These are phyloP conservation scores for Syncephalastrum sp. DNA, from an alignment of 371 early-diverging fungal genomes.

Conservation along the genomic window DNA sequence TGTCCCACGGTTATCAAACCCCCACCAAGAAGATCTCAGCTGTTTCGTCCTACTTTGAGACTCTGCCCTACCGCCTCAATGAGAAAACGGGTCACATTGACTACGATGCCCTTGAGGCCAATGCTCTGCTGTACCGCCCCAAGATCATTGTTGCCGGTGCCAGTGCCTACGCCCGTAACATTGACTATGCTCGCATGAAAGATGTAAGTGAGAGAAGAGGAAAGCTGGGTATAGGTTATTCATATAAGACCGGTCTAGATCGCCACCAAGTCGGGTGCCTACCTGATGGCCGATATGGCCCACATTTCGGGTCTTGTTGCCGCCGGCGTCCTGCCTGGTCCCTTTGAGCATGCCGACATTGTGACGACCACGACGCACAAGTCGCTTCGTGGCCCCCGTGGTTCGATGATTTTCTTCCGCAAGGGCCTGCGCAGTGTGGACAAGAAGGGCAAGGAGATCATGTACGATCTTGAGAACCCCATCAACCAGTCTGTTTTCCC, in stretches of 20 bases:
- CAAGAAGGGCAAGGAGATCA: conserved; percentile 84
- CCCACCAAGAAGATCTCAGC: conserved; percentile 97
- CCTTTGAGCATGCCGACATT: conserved; percentile 96
- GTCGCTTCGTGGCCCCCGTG: conserved; percentile 98
- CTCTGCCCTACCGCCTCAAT: conserved; percentile 94
- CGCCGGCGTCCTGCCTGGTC: conserved; percentile 84
- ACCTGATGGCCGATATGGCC: conserved; percentile 98
- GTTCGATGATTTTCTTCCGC: conserved; percentile 98
- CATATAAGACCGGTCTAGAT: conserved; percentile 50
- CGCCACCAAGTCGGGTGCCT: conserved; percentile 83
- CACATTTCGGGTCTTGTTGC: conserved; percentile 96
- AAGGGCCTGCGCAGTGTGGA: conserved; percentile 81
- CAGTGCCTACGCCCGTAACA: conserved; percentile 94
- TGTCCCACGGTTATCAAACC: conserved; percentile 99
- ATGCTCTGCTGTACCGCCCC: conserved; percentile 91
- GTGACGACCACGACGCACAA: conserved; percentile 99
- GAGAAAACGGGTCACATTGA: conserved; percentile 93
- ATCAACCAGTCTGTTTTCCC: conserved; percentile 99
- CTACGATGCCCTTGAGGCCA: conserved; percentile 87
- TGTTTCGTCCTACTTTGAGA: conserved; percentile 97
- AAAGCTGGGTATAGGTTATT: not conserved
- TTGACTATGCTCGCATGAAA: conserved; percentile 94
- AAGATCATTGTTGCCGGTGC: conserved; percentile 99
- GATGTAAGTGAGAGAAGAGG: conserved; percentile 35
- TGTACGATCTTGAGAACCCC: conserved; percentile 87